Evolutionary conservation across 805 yeast genomes (phyloP).

Genomic region (Yarrowia sp.): DNA sequence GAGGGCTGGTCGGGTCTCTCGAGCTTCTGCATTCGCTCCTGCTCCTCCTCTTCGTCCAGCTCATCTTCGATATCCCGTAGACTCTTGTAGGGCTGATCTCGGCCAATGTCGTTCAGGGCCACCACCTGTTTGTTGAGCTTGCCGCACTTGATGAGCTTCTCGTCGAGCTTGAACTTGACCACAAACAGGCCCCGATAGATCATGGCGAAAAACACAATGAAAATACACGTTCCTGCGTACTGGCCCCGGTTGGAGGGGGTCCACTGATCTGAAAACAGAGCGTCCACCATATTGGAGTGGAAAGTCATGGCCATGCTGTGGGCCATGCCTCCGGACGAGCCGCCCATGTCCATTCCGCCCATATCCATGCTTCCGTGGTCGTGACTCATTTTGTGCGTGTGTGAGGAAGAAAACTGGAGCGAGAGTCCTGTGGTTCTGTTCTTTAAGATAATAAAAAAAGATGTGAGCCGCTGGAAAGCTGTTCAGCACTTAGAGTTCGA

Average conservation of each 20-base stretch:
- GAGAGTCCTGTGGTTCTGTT: too few species aligned
- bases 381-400: constrained; percentile 17
- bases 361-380: constrained; percentile 36
- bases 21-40: constrained; percentile 30
- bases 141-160: constrained; percentile 34
- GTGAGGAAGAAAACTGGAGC: background rate
- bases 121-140: constrained; percentile 40
- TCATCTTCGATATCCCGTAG: constrained; percentile 41
- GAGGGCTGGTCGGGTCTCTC: constrained; percentile 10
- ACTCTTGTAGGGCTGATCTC: constrained; percentile 39
- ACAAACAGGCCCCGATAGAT: constrained; percentile 43
- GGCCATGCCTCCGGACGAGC: constrained; percentile 36
- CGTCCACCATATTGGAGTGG: constrained; percentile 43
- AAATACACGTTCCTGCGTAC: constrained; percentile 48
- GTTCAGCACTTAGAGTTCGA: background rate
- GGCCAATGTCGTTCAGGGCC: constrained; percentile 39
- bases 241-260: constrained; percentile 45
- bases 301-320: constrained; percentile 45
- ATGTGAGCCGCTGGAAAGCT: background rate
- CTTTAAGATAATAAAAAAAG: too few species aligned
- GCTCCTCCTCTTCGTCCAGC: constrained; percentile 37
- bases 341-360: constrained; percentile 38
- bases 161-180: constrained; percentile 40
- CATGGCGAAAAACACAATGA: constrained; percentile 45
- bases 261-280: constrained; percentile 45